Conservation (phyloP, 805 yeast species). For the Saturnispora serradocipensis region DNA sequence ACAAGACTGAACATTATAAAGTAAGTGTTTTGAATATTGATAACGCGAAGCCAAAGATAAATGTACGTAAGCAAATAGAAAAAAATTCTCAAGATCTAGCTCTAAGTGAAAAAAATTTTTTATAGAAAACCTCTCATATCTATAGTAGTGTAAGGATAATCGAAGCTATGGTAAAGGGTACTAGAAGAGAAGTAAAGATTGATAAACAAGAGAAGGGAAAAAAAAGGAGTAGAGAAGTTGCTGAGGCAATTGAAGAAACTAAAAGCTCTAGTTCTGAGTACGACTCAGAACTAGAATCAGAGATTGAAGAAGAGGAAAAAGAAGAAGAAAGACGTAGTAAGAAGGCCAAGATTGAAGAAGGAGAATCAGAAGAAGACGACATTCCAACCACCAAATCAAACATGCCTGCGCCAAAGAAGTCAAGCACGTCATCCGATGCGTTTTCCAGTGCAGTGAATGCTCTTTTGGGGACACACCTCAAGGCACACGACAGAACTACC, state of each 20-base stretch:
- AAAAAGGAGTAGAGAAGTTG: neutral
- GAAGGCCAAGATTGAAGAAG: conserved; percentile 16
- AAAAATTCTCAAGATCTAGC: neutral
- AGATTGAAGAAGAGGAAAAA: conserved; percentile 8
- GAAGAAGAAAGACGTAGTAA: conserved; percentile 6
- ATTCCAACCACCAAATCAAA: conserved; percentile 10
- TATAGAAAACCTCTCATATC: neutral
- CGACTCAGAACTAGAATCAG: conserved; percentile 13
- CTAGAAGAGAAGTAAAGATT: neutral
- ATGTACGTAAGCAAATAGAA: neutral
- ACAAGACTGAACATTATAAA: too few relatives aligned
- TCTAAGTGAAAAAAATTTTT: neutral
- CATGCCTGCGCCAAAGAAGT: conserved; percentile 43
- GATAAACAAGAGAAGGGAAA: neutral
- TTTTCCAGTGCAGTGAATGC: conserved; percentile 82
- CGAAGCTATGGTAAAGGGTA: neutral
- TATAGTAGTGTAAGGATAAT: neutral
- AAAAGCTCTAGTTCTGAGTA: neutral
- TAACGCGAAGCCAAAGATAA: neutral
- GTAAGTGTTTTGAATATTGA: neutral
- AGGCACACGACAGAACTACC: conserved; percentile 81
- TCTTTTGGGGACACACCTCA: conserved; percentile 72
- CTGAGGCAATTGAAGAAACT: neutral
- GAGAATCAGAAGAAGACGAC: conserved; percentile 14
- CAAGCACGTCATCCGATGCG: conserved; percentile 61